phyloP scores from a whole-genome alignment of 2,329 filamentous ascomycete genomes.

The Cladorrhinum sp. region DNA sequence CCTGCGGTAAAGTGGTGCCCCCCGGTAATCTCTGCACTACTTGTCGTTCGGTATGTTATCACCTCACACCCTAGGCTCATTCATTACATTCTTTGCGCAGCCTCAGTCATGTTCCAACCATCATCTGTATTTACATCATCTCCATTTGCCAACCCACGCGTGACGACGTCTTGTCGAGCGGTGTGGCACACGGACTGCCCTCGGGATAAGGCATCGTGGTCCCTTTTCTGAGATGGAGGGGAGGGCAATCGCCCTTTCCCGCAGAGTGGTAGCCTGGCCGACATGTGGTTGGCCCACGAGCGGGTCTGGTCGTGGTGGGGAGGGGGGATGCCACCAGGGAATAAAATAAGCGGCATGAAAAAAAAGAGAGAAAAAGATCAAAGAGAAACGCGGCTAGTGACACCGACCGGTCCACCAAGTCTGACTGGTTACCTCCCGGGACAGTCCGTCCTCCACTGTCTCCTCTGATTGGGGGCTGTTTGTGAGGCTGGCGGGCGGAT shows the following conservation, averaged over 20 bases:
- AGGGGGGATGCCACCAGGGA: constrained; percentile 1
- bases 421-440: background rate
- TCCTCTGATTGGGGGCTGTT: background rate
- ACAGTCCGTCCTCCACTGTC: background rate
- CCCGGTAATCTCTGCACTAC: background rate
- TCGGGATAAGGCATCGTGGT: constrained; percentile 18
- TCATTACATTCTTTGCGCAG: background rate
- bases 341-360: background rate
- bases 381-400: background rate
- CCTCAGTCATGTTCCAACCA: background rate
- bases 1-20: background rate
- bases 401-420: background rate
- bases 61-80: background rate
- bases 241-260: constrained; percentile 14
- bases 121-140: background rate
- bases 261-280: constrained; percentile 15
- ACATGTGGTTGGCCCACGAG: constrained; percentile 20
- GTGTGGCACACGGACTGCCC: constrained; percentile 17
- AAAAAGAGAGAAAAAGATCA: background rate
- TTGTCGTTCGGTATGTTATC: background rate
- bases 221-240: constrained; percentile 4
- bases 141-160: constrained; percentile 10
- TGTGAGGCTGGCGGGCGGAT: background rate
- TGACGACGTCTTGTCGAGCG: constrained; percentile 15
- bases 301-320: constrained; percentile 3